phyloP scores from a whole-genome alignment of 1,284 basidiomycete species.

The Prillingera fragicola region DNA sequence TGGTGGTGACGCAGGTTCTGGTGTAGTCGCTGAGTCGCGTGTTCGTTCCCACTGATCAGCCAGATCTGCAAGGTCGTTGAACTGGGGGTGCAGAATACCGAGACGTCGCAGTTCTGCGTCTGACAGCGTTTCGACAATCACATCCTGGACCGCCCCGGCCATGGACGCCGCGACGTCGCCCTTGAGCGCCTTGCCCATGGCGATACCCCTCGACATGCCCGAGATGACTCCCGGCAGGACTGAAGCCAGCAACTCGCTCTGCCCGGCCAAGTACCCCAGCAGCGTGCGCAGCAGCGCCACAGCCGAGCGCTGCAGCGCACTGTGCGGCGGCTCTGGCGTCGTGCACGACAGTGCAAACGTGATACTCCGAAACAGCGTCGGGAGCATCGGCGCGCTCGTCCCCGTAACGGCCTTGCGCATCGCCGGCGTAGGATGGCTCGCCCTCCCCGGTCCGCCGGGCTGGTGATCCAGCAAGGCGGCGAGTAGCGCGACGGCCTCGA shows the following conservation, averaged over 20 bases:
- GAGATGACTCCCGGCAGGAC: constrained; percentile 77
- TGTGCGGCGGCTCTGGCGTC: constrained; percentile 55
- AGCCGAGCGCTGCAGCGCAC: constrained; percentile 60
- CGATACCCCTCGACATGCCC: constrained; percentile 61
- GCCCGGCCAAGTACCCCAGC: constrained; percentile 60
- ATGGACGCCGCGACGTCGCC: constrained; percentile 51
- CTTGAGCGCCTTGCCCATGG: constrained; percentile 34
- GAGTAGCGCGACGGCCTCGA: constrained; percentile 33
- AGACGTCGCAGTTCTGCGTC: constrained; percentile 58
- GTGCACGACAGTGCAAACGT: constrained; percentile 58
- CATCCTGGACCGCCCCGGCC: constrained; percentile 56
- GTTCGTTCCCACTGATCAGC: constrained; percentile 28
- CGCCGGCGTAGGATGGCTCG: constrained; percentile 52
- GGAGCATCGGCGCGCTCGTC: constrained; percentile 53
- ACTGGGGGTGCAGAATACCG: constrained; percentile 55
- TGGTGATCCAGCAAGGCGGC: constrained; percentile 44
- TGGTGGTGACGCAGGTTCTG: constrained; percentile 16
- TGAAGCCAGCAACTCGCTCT: constrained; percentile 55
- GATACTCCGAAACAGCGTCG: constrained; percentile 76
- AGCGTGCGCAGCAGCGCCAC: constrained; percentile 59
- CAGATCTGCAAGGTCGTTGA: constrained; percentile 39
- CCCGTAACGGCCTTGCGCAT: constrained; percentile 50
- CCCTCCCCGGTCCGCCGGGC: too few relatives aligned
- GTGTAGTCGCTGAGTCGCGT: constrained; percentile 10
- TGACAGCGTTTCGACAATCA: constrained; percentile 52